These are phyloP conservation scores for Leucogyrophana mollusca DNA, from an alignment of 768 basidiomycete species.

Conservation along the genomic window DNA sequence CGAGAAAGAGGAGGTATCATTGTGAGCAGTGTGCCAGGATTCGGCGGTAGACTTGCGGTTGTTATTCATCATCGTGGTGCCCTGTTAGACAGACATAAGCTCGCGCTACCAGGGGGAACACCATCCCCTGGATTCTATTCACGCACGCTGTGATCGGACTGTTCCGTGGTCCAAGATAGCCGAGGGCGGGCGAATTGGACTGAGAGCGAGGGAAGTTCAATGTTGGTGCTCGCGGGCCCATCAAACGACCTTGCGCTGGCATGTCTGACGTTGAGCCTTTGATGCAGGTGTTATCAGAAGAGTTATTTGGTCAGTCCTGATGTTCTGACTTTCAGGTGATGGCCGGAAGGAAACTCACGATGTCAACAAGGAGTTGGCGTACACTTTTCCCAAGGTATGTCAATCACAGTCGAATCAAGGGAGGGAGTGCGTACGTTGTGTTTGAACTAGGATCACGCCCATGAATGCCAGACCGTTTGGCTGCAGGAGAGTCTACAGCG, in stretches of 20 bases:
- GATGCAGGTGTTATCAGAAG: too few species aligned
- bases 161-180: too few species aligned
- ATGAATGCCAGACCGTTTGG: constrained; percentile 17
- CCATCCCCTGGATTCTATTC: too few species aligned
- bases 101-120: too few species aligned
- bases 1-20: background rate
- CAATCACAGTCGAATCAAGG: background rate
- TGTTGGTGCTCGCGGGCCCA: background rate
- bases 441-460: constrained; percentile 21
- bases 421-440: constrained; percentile 18
- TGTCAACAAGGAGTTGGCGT: constrained; percentile 28
- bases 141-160: too few species aligned
- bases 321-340: too few species aligned
- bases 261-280: constrained; percentile 26
- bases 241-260: constrained; percentile 15
- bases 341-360: constrained; percentile 16
- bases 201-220: constrained; percentile 17
- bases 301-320: too few species aligned
- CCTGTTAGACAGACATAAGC: too few species aligned
- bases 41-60: constrained; percentile 13
- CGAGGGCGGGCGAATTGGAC: constrained; percentile 21
- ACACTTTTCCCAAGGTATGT: constrained; percentile 14
- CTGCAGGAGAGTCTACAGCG: constrained; percentile 17
- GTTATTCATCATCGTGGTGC: background rate
- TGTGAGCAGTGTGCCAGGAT: constrained; percentile 15